Evolutionary conservation across 768 basidiomycete species (phyloP), one percentile per base, ranked within the genome.

Genomic region (Paxillus rubicundulus): DNA sequence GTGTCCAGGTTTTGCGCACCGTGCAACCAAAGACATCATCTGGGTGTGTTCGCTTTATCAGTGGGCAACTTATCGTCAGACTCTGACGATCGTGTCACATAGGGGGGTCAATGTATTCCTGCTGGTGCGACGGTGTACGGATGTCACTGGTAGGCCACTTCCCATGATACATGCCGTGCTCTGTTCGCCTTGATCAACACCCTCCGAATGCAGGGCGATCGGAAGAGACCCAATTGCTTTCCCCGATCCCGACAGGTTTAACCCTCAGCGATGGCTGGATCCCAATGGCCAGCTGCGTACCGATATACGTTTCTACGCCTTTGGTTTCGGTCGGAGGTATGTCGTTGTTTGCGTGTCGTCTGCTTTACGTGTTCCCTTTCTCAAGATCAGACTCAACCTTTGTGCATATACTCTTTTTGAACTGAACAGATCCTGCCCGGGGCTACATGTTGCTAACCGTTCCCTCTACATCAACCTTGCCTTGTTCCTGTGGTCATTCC

Each of bases 391-490:
- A 32, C 30, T 32, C 30, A 9, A 12, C 7, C 4, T 32, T 3
- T 1, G 30, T 32, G 30, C 9, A 32, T 12, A 32, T 12, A 12
- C 28, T 16, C 16, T 36, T 28, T 5, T 27, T 30, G n/a, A 16
- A 5, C 17, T 33, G 7, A 45, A 24, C 37, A 79, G 84, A 28
- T 74, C 82, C 0, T 86, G 85, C 50, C 82, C 82, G 0, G 84
- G 84, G 0, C 79, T 79, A 56, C 74, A 83, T 62, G 76, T 65
- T 28, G 63, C 60, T 3, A 47, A 71, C 18, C 58, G 63, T 1
- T 85, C 85, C 2, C 69, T 86, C 0, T 84, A 81, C 60, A 71
- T 87, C 40, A 86, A 81, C 60, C 77, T 82, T 0, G 82, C 83
- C 0, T 68, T 82, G n/a, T 65, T 82, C 9, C 73, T 83, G 7